phyloP scores from a whole-genome alignment of 495 filamentous ascomycete species.

The Lasiosphaeriaceae sp. region DNA sequence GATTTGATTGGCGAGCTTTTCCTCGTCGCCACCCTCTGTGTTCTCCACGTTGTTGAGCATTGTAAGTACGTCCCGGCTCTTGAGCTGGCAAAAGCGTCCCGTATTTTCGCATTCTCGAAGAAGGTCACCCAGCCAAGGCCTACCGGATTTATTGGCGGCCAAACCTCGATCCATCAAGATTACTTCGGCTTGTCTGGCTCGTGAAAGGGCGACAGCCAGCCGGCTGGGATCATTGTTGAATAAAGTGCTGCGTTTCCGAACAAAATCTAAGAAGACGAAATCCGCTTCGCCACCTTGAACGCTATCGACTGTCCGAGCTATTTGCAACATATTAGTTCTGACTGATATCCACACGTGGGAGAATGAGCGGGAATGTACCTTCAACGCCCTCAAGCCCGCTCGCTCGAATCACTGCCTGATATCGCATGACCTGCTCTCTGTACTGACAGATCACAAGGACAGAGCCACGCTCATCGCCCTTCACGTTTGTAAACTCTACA shows the following conservation, averaged over 20 bases:
- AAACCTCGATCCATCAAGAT: conserved; percentile 15
- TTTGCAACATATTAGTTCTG: conserved; percentile 15
- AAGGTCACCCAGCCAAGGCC: no score
- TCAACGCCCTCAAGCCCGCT: no score
- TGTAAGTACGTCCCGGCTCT: no score
- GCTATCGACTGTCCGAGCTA: conserved; percentile 19
- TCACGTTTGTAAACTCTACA: no score
- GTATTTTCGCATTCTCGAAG: no score
- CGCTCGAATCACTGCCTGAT: conserved; percentile 5
- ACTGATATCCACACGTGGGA: neutral
- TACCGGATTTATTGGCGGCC: no score
- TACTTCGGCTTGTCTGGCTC: conserved; percentile 19
- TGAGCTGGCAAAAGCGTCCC: no score
- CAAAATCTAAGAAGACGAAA: conserved; percentile 25
- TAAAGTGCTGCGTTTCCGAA: neutral
- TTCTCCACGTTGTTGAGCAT: no score
- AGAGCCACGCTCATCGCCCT: conserved; percentile 7
- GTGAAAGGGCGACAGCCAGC: conserved; percentile 19
- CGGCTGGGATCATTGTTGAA: conserved; percentile 20
- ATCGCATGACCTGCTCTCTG: conserved; percentile 12
- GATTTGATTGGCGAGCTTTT: no score
- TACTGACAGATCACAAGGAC: conserved; percentile 23
- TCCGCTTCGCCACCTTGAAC: conserved; percentile 26
- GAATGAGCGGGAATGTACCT: neutral
- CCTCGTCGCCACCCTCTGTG: no score